Conservation (phyloP, 106 monocot genomes). For the Dioscorea dumetorum region DNA sequence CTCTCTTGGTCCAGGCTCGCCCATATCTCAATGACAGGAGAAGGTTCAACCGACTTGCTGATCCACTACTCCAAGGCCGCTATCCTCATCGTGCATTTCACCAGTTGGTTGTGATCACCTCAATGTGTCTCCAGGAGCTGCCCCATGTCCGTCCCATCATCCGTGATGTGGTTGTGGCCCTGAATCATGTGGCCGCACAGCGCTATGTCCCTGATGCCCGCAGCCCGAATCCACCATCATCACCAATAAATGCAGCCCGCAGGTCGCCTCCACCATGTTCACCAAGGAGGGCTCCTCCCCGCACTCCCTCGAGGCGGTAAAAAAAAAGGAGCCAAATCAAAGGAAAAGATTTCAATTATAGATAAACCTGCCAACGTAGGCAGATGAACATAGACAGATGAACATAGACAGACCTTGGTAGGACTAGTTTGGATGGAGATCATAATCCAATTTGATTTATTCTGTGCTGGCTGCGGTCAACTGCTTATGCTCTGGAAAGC, state of each 20-base stretch:
- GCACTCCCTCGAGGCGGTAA: no score
- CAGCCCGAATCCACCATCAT: background rate
- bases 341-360: no score
- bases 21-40: slow-evolving; percentile 41
- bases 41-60: slow-evolving; percentile 31
- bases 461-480: no score
- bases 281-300: background rate
- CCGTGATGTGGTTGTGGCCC: slow-evolving; percentile 41
- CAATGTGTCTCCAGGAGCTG: slow-evolving; percentile 65
- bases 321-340: no score
- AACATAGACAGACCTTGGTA: no score
- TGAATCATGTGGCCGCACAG: slow-evolving; percentile 44
- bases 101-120: slow-evolving; percentile 37
- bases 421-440: no score
- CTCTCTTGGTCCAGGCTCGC: slow-evolving; percentile 27
- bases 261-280: background rate
- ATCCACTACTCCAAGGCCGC: slow-evolving; percentile 38
- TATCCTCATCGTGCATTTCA: slow-evolving; percentile 41
- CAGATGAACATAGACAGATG: no score
- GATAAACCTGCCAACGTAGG: no score
- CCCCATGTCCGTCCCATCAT: slow-evolving; percentile 53
- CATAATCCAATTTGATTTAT: no score
- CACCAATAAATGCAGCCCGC: background rate
- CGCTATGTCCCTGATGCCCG: slow-evolving; percentile 17
- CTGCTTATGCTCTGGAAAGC: no score